A percentile compares a stretch with the other conserved stretches of the same genome.
These are phyloP conservation scores for Liriodendron chinense DNA, from an alignment of 164 flowering plant species.

Conservation along the genomic window DNA sequence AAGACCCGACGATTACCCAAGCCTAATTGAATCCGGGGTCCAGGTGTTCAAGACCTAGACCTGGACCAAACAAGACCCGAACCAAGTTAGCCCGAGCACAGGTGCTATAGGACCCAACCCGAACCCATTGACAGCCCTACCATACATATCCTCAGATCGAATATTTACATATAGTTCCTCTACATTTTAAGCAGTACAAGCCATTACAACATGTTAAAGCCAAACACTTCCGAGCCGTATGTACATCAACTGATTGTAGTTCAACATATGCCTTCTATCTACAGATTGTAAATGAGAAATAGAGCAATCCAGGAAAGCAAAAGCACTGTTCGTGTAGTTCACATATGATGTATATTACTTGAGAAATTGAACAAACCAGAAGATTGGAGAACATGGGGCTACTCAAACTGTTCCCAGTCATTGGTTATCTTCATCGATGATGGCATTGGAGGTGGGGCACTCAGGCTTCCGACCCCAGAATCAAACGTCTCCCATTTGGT, in stretches of 20 bases:
- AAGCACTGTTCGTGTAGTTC: not conserved
- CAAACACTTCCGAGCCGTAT: not conserved
- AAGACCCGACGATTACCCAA: no score
- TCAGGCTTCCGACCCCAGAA: conserved; percentile 57
- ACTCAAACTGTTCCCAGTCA: conserved; percentile 62
- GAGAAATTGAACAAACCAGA: conserved; percentile 4
- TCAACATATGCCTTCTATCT: not conserved
- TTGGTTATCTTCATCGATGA: conserved; percentile 36
- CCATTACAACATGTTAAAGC: not conserved
- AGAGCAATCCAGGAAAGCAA: not conserved
- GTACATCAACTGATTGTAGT: not conserved
- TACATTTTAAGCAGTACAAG: not conserved
- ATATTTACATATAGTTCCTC: no score
- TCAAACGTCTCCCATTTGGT: conserved; percentile 59
- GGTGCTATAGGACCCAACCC: no score
- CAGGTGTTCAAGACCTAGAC: no score
- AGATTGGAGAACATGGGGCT: conserved; percentile 2
- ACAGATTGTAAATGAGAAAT: not conserved
- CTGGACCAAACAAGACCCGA: no score
- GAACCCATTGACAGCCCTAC: no score
- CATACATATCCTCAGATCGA: no score
- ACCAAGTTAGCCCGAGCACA: no score
- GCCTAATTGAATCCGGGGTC: no score
- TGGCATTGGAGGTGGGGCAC: conserved; percentile 40
- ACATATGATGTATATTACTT: not conserved